Percentiles rank a stretch among this genome's conserved stretches.
These are phyloP conservation scores for Podospora fimiseda DNA, from an alignment of 495 filamentous ascomycete genomes.

Conservation along the genomic window DNA sequence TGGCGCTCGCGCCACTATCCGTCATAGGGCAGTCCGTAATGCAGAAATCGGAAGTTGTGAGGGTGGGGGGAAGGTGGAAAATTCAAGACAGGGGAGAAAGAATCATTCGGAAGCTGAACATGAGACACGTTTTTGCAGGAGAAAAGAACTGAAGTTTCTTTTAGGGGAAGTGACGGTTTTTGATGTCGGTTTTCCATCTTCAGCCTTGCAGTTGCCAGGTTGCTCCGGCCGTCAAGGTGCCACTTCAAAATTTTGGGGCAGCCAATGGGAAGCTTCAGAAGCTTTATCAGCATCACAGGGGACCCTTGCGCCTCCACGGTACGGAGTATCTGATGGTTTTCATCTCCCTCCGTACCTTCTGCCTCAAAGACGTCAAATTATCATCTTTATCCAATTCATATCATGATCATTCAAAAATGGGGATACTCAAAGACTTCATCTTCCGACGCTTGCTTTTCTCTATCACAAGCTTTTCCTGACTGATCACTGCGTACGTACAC, in stretches of 20 bases:
- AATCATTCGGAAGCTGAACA: background rate
- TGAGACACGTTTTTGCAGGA: background rate
- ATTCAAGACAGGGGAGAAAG: background rate
- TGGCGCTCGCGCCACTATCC: slow-evolving; percentile 4
- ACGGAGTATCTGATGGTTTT: no score
- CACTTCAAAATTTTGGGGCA: background rate
- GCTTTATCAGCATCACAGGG: background rate
- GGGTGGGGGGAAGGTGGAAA: background rate
- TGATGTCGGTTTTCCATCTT: slow-evolving; percentile 9
- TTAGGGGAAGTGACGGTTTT: slow-evolving; percentile 13
- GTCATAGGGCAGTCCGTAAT: slow-evolving; percentile 27
- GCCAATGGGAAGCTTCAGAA: slow-evolving; percentile 13
- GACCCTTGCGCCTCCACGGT: no score
- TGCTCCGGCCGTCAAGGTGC: slow-evolving; percentile 13
- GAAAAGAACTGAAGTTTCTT: background rate
- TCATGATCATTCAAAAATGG: no score
- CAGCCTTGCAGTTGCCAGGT: slow-evolving; percentile 12
- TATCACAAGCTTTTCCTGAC: background rate
- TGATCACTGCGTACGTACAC: background rate
- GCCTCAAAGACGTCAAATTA: no score
- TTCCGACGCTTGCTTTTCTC: no score
- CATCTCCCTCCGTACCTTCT: no score
- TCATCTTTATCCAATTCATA: no score
- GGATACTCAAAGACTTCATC: no score
- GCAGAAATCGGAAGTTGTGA: background rate